These are phyloP conservation scores for Luvunga scandens DNA, from an alignment of 345 rosid genomes.

Conservation along the genomic window DNA sequence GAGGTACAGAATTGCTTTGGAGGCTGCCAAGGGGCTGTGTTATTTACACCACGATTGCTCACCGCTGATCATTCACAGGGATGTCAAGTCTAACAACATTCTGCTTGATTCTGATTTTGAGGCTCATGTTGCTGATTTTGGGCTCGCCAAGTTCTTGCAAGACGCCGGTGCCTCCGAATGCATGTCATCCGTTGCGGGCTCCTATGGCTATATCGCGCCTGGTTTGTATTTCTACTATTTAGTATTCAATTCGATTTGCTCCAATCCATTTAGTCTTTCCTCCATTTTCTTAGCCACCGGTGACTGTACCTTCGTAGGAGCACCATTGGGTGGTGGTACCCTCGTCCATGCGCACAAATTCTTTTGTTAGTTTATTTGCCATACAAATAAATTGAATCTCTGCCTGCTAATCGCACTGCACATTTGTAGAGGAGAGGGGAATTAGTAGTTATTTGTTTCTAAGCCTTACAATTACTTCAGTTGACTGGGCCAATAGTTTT, in stretches of 20 bases:
- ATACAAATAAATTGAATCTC: no score
- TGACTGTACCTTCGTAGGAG: no score
- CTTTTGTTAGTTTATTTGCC: no score
- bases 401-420: no score
- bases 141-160: slow-evolving; percentile 88
- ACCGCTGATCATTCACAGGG: slow-evolving; percentile 86
- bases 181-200: slow-evolving; percentile 89
- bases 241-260: background rate
- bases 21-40: slow-evolving; percentile 83
- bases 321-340: no score
- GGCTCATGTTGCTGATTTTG: slow-evolving; percentile 95
- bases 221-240: slow-evolving; percentile 31
- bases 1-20: slow-evolving; percentile 61
- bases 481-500: no score
- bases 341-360: no score
- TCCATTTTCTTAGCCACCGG: background rate
- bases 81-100: slow-evolving; percentile 88
- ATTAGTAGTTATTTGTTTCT: no score
- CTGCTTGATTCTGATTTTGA: slow-evolving; percentile 72
- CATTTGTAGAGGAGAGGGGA: no score
- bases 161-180: slow-evolving; percentile 80
- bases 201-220: slow-evolving; percentile 96
- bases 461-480: no score
- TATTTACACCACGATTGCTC: slow-evolving; percentile 95
- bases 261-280: background rate